Evolutionary conservation across 257 asterid genomes (phyloP).

Genomic region (Plectranthus barbatus): DNA sequence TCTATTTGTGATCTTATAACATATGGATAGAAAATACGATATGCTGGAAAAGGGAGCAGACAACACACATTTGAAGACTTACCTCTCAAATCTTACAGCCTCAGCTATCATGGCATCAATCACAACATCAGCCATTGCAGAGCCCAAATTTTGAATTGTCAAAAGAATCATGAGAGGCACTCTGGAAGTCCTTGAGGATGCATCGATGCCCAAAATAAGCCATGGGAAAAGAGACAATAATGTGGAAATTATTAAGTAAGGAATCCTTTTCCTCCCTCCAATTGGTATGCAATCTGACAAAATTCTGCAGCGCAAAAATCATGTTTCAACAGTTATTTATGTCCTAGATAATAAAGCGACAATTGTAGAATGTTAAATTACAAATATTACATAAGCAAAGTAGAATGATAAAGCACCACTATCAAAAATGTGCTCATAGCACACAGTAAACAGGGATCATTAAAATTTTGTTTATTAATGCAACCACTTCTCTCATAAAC

Average conservation of each 20-base stretch:
- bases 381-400: neutral
- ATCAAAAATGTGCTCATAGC: neutral
- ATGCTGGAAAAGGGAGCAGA: neutral
- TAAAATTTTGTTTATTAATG: neutral
- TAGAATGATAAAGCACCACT: neutral
- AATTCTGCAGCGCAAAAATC: constrained; percentile 50
- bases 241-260: constrained; percentile 71
- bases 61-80: constrained; percentile 19
- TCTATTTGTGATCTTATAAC: neutral
- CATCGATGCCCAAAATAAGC: constrained; percentile 51
- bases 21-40: neutral
- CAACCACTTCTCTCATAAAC: neutral
- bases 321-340: neutral
- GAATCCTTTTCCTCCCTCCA: constrained; percentile 76
- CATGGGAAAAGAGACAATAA: constrained; percentile 83
- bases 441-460: neutral
- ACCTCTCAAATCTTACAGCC: constrained; percentile 88
- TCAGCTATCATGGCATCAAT: constrained; percentile 99
- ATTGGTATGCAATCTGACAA: constrained; percentile 88
- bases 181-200: constrained; percentile 51
- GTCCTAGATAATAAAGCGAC: neutral
- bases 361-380: neutral
- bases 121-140: constrained; percentile 98
- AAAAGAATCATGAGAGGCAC: constrained; percentile 69
- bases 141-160: constrained; percentile 84